These are phyloP conservation scores for Globisporangium camurandrum DNA, from an alignment of 352 stramenopile genomes.

Conservation along the genomic window DNA sequence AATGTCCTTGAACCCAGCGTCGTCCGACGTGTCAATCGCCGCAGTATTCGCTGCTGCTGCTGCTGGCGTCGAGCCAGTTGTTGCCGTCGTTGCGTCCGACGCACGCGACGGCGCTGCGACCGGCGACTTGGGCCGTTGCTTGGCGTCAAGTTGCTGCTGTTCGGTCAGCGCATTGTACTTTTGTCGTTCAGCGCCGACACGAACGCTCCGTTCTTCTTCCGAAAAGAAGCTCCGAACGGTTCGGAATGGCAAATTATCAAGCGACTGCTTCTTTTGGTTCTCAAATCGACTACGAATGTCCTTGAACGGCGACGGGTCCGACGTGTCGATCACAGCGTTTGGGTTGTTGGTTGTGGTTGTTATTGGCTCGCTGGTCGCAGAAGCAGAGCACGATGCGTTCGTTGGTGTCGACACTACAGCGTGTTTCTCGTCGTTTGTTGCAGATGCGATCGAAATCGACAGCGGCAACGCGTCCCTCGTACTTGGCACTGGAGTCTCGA, in stretches of 20 bases:
- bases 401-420: neutral
- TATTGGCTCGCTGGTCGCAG: conserved; percentile 5
- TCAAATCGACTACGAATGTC: conserved; percentile 47
- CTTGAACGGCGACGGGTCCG: conserved; percentile 22
- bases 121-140: conserved; percentile 7
- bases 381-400: neutral
- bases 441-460: conserved; percentile 4
- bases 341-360: conserved; percentile 1
- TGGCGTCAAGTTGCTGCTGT: conserved; percentile 24
- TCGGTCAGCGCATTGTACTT: conserved; percentile 46
- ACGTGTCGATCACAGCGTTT: conserved; percentile 21
- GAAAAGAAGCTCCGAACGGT: conserved; percentile 54
- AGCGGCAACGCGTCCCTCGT: too few species aligned
- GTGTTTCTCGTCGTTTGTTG: neutral
- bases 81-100: neutral
- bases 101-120: neutral
- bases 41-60: neutral
- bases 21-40: conserved; percentile 28
- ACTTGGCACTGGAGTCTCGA: too few species aligned
- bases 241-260: conserved; percentile 44
- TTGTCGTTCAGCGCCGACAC: conserved; percentile 36
- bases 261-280: conserved; percentile 33
- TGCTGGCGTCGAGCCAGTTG: neutral
- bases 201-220: conserved; percentile 33
- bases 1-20: conserved; percentile 31